Evolutionary conservation across 1,284 basidiomycete genomes (phyloP).

Genomic region (Malassezia arunalokei): DNA sequence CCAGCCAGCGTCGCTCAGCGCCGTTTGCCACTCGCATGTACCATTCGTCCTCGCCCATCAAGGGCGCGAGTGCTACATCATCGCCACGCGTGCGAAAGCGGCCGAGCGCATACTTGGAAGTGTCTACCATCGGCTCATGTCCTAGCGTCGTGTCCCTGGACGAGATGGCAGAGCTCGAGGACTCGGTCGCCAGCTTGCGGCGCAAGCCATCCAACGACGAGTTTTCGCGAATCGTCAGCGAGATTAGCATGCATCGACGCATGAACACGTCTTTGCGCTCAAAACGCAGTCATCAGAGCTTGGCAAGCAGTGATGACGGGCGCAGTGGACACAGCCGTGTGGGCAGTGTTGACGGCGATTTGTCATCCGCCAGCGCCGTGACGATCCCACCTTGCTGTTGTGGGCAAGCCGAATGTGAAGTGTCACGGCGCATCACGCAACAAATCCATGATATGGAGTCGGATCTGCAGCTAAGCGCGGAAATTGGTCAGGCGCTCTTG

Average conservation of each 20-base stretch:
- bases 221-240: constrained; percentile 14
- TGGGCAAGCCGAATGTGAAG: constrained; percentile 27
- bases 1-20: no score
- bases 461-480: constrained; percentile 48
- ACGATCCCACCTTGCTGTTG: constrained; percentile 27
- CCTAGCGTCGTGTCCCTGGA: background rate
- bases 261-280: background rate
- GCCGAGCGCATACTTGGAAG: background rate
- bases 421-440: constrained; percentile 27
- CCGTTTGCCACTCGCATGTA: no score
- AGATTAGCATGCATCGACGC: constrained; percentile 12
- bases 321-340: constrained; percentile 4
- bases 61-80: background rate
- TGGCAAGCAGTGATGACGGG: constrained; percentile 10
- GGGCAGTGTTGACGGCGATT: background rate
- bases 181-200: constrained; percentile 3
- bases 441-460: constrained; percentile 41
- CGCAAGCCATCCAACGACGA: constrained; percentile 8
- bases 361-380: background rate
- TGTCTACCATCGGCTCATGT: background rate
- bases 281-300: constrained; percentile 4
- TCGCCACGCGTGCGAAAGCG: constrained; percentile 5
- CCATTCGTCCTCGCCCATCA: background rate
- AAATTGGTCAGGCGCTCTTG: constrained; percentile 79
- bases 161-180: constrained; percentile 8